These are phyloP conservation scores for Neonectria sp. DNA, from an alignment of 2,329 filamentous ascomycete species.

Conservation along the genomic window DNA sequence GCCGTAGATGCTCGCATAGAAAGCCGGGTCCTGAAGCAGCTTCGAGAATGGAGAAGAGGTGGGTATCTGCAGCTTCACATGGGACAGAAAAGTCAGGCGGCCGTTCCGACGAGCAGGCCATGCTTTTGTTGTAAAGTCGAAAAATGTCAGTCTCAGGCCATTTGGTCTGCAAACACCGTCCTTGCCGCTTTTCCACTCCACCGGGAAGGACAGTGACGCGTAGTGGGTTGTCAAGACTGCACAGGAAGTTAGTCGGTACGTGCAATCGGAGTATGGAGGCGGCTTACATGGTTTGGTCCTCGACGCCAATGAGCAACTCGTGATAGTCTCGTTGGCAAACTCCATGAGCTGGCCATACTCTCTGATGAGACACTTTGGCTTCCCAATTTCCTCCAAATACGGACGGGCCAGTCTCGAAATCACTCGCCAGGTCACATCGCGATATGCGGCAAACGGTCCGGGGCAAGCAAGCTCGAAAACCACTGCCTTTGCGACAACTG, in stretches of 20 bases:
- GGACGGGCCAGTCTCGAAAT: slow-evolving; percentile 49
- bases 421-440: slow-evolving; percentile 59
- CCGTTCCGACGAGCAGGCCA: slow-evolving; percentile 39
- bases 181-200: slow-evolving; percentile 47
- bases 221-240: slow-evolving; percentile 49
- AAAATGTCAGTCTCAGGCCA: slow-evolving; percentile 40
- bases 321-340: slow-evolving; percentile 30
- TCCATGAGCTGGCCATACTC: slow-evolving; percentile 42
- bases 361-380: slow-evolving; percentile 44
- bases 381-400: slow-evolving; percentile 27
- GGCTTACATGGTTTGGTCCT: slow-evolving; percentile 50
- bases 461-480: slow-evolving; percentile 61
- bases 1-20: slow-evolving; percentile 45
- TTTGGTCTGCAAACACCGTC: slow-evolving; percentile 45
- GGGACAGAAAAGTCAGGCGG: slow-evolving; percentile 38
- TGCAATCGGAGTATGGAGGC: no score
- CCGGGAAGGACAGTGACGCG: slow-evolving; percentile 42
- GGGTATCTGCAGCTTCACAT: slow-evolving; percentile 42
- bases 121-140: slow-evolving; percentile 29
- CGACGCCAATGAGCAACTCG: slow-evolving; percentile 47
- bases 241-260: slow-evolving; percentile 6
- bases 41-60: slow-evolving; percentile 36
- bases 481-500: slow-evolving; percentile 50
- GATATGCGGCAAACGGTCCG: slow-evolving; percentile 53
- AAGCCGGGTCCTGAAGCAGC: slow-evolving; percentile 34